Conservation (phyloP, 164 flowering plant genomes). For the Nymphaea thermarum region DNA sequence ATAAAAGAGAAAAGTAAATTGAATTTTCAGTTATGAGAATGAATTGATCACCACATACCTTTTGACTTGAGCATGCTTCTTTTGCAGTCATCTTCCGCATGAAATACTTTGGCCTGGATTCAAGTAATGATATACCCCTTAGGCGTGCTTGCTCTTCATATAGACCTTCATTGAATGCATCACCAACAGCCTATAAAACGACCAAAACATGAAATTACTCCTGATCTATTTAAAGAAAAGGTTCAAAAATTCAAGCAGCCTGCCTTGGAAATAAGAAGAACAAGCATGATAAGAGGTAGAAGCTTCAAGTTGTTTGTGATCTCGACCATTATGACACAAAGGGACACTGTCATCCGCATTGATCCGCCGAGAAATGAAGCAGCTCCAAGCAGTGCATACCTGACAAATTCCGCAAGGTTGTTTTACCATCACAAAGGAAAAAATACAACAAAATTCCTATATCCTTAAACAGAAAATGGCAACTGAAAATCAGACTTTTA, state of each 20-base stretch:
- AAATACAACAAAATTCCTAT: no score
- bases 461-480: no score
- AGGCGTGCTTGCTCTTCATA: constrained; percentile 88
- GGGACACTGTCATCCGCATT: constrained; percentile 96
- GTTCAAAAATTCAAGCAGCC: neutral
- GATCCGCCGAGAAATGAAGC: constrained; percentile 99
- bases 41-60: constrained; percentile 30
- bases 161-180: constrained; percentile 90
- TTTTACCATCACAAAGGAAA: neutral
- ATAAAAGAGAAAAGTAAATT: neutral
- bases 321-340: constrained; percentile 98
- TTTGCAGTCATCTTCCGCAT: constrained; percentile 86
- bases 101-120: constrained; percentile 77
- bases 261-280: constrained; percentile 98
- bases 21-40: neutral
- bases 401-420: constrained; percentile 12
- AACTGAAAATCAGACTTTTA: no score
- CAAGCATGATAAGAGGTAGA: constrained; percentile 94
- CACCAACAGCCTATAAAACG: constrained; percentile 83
- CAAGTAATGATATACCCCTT: constrained; percentile 80
- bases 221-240: neutral
- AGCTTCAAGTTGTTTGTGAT: constrained; percentile 91
- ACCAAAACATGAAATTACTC: neutral
- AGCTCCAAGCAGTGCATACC: constrained; percentile 96
- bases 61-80: constrained; percentile 73